A percentile compares a stretch with the other conserved stretches of the same genome.
Conservation (phyloP, 164 flowering plant species). For the Paratinospora sagittata region DNA sequence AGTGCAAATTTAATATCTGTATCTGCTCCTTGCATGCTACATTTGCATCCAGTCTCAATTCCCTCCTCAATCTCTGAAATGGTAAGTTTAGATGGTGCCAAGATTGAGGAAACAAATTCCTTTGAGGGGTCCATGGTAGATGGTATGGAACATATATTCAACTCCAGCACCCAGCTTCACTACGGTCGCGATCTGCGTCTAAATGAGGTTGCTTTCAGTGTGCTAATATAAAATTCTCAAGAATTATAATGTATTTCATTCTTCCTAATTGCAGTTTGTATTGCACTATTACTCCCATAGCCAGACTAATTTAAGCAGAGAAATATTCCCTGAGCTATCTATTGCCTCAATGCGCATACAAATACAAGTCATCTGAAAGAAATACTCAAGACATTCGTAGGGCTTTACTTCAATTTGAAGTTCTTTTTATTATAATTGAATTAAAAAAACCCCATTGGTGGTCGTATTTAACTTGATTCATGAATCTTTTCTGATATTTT, state of each 20-base stretch:
- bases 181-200: conserved; percentile 91
- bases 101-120: conserved; percentile 70
- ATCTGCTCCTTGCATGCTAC: conserved; percentile 89
- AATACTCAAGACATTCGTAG: no score
- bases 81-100: conserved; percentile 45
- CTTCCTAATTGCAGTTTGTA: no score
- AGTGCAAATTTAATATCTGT: conserved; percentile 49
- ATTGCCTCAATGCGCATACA: no score
- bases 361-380: no score
- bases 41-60: conserved; percentile 73
- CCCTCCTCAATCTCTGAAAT: conserved; percentile 71
- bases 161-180: conserved; percentile 73
- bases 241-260: not conserved
- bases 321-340: no score
- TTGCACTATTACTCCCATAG: no score
- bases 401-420: no score
- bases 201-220: conserved; percentile 65
- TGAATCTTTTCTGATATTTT: no score
- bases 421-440: no score
- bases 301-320: no score
- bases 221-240: not conserved
- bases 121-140: conserved; percentile 63
- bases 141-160: conserved; percentile 99
- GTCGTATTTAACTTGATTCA: no score
- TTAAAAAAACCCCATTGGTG: no score